phyloP scores from a whole-genome alignment of 2,329 filamentous ascomycete species.

The Monilinia fructigena region DNA sequence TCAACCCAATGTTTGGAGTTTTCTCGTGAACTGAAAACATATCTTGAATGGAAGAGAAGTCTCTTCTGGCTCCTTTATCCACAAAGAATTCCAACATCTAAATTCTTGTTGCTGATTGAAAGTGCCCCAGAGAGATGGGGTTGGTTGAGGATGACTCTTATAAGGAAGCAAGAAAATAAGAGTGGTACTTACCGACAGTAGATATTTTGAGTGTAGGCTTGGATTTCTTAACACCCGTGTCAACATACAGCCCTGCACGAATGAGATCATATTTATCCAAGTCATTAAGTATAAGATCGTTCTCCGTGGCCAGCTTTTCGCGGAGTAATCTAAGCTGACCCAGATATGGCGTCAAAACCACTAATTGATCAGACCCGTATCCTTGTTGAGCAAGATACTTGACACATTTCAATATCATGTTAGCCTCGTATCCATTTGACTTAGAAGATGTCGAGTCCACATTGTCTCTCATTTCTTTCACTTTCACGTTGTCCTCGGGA shows the following conservation, averaged over 20 bases:
- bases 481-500: conserved; percentile 49
- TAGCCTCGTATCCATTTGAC: conserved; percentile 62
- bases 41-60: background rate
- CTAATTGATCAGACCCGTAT: conserved; percentile 63
- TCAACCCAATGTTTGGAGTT: background rate
- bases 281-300: conserved; percentile 67
- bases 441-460: conserved; percentile 51
- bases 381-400: conserved; percentile 70
- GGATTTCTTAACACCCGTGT: conserved; percentile 52
- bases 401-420: conserved; percentile 64
- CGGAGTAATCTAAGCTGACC: conserved; percentile 62
- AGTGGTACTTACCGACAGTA: conserved; percentile 59
- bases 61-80: background rate
- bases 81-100: background rate
- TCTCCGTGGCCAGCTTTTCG: conserved; percentile 52
- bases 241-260: conserved; percentile 53
- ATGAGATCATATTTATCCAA: conserved; percentile 64
- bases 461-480: conserved; percentile 52
- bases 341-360: conserved; percentile 70
- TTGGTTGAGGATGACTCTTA: background rate
- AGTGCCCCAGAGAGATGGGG: background rate
- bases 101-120: background rate
- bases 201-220: conserved; percentile 60
- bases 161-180: background rate
- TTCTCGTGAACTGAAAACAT: background rate